Evolutionary conservation across 768 basidiomycete genomes (phyloP), one percentile per base, ranked within the genome.

Genomic region (Mycena capillaripes): DNA sequence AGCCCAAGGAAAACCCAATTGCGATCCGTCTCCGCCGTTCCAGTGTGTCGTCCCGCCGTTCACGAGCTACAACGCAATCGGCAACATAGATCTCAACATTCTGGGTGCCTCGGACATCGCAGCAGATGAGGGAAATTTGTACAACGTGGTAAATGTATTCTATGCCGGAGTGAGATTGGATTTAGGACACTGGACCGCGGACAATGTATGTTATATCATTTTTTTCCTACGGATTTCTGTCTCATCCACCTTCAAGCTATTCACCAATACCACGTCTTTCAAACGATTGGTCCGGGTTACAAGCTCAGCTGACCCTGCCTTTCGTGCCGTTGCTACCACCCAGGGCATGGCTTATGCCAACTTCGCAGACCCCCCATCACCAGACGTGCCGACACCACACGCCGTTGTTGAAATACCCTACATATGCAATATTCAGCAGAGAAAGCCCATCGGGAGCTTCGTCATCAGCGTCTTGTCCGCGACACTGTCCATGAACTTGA

Each of bases 251-350:
- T 23, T 61, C 40, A 44, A 73, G 71, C 42, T 73, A 14, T 68
- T 72, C 59, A 72, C 71, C 32, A 72, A 72, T 38, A 68, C 66
- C 14, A 72, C 71, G 12, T 56, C 71, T 11, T 72, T 72, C 50
- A 68, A 32, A 58, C 57, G 16, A 58, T 58, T 58, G 57, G 38
- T 58, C 36, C 57, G 10, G 36, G 38, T 38, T 17, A 58, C 57
- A 36, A 29, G 40, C 66, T 30, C 55, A 30, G 46, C 59, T 12
- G 38, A 57, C 42, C 38, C 38, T 3, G 16, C 71, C 12, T 72
- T 57, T 59, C 52, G 62, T 42, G 71, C 68, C 10, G 58, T 53
- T 36, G 66, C 71, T 23, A 53, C 42, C 30, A 59, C 66, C 21
- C n/a, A 57, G 36, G 64, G 65, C 56, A 64, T 72, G 62, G 65